These are phyloP conservation scores for Pythium guiyangense DNA, from an alignment of 352 stramenopile species.

Conservation along the genomic window DNA sequence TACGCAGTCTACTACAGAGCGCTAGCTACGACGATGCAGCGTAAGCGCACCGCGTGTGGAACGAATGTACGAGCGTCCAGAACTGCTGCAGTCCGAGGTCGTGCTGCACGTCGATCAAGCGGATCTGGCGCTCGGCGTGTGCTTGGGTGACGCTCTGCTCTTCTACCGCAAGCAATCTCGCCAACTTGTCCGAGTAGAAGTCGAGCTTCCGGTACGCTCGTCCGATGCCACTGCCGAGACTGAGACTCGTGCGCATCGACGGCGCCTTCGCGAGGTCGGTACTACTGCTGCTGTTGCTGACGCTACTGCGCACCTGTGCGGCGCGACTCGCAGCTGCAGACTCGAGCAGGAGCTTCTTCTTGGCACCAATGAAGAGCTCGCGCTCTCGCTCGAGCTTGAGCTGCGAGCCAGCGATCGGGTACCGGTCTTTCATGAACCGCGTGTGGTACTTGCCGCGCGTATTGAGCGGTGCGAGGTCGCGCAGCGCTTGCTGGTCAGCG, in stretches of 20 bases:
- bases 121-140: constrained; percentile 27
- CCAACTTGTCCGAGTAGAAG: constrained; percentile 39
- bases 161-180: constrained; percentile 24
- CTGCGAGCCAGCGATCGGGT: constrained; percentile 70
- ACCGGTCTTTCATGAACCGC: constrained; percentile 61
- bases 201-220: constrained; percentile 42
- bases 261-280: neutral
- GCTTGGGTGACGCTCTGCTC: constrained; percentile 20
- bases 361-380: constrained; percentile 44
- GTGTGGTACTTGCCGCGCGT: constrained; percentile 64
- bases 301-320: neutral
- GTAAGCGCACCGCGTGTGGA: constrained; percentile 22
- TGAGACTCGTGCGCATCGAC: constrained; percentile 8
- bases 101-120: constrained; percentile 32
- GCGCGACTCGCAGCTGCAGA: constrained; percentile 1
- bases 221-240: constrained; percentile 4
- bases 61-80: constrained; percentile 44
- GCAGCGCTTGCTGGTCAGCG: constrained; percentile 31
- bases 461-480: constrained; percentile 38
- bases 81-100: constrained; percentile 44
- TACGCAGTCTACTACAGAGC: neutral
- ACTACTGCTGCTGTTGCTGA: neutral
- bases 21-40: neutral
- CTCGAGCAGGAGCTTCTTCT: constrained; percentile 65
- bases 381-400: constrained; percentile 62